Evolutionary conservation across 805 yeast species (phyloP), one percentile per base, ranked within the genome.

Genomic region (Kodamaea kaohsiungensis): DNA sequence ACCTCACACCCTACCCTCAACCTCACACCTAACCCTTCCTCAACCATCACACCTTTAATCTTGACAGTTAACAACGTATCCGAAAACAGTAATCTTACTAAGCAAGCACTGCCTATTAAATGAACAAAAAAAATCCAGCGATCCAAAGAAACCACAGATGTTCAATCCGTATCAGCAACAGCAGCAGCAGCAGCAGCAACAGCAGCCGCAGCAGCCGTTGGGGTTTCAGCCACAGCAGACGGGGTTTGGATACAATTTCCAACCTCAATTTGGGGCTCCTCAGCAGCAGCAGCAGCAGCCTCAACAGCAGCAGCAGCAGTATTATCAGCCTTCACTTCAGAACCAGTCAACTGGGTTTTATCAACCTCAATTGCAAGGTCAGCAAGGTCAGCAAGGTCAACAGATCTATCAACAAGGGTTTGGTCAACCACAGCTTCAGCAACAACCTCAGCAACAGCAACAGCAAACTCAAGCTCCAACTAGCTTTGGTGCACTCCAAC

Each of bases 161-260:
- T 75, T 72, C 58, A 75, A 75, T 58, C 78, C 75, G 56, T 70
- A 67, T 58, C 75, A 68, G 52, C 77, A 69, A 55, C 25, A 22
- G 25, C 35, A 30, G 35, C 35, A 30, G 35, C 35, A 30, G 35
- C 77, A 68, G 57, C 72, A 56, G 43, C 62, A 54, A 53, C 64
- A 60, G 27, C 68, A 65, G 12, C 46, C 15, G 25, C 57, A 65
- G 62, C 72, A 22, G 47, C 48, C 53, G 38, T 19, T 43, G 37
- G 74, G 75, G 16, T 67, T 54, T 46, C 60, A 59, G 50, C 57
- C 55, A 35, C 69, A 63, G 49, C 62, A 55, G 46, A 63, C 70
- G 27, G 70, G 71, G 7, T 69, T 61, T 53, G 59, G 54, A 9
- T 51, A 51, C 47, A 25, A 17, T 12, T 46, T 30, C 38, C 35